A percentile compares a stretch with the other conserved stretches of the same genome.
These are phyloP conservation scores for Coemansia furcata DNA, from an alignment of 192 early-diverging fungal species.

Conservation along the genomic window DNA sequence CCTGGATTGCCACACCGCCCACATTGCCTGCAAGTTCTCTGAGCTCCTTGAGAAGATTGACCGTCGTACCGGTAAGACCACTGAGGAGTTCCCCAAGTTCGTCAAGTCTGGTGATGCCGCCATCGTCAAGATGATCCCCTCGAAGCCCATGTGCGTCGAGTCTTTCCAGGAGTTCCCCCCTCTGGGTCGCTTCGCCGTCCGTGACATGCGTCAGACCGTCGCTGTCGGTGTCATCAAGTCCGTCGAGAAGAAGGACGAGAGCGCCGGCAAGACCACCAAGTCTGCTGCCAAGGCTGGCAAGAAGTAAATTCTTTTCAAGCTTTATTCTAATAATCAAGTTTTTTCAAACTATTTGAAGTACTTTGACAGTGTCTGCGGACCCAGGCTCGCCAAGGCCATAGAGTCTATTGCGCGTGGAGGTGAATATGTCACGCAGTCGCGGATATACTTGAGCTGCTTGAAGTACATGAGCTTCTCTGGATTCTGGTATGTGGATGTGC, in stretches of 20 bases:
- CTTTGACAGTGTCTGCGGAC: constrained; percentile 17
- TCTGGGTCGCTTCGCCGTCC: constrained; percentile 95
- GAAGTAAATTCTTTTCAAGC: constrained; percentile 61
- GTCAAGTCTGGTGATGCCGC: constrained; percentile 94
- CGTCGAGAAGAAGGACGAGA: constrained; percentile 81
- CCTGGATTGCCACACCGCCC: constrained; percentile 94
- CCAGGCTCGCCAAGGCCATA: constrained; percentile 7
- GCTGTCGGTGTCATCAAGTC: constrained; percentile 96
- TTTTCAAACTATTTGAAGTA: constrained; percentile 23
- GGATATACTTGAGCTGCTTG: constrained; percentile 44
- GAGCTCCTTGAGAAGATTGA: constrained; percentile 94
- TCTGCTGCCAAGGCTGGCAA: constrained; percentile 73
- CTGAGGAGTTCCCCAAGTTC: constrained; percentile 92
- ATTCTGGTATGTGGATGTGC: constrained; percentile 62
- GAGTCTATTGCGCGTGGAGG: constrained; percentile 11
- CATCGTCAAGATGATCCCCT: constrained; percentile 92
- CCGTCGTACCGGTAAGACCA: constrained; percentile 90
- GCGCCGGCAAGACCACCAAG: constrained; percentile 72
- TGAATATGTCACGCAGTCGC: constrained; percentile 26
- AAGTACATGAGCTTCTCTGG: constrained; percentile 61
- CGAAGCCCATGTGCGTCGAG: constrained; percentile 97
- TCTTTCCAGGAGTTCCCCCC: constrained; percentile 89
- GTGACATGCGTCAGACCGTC: constrained; percentile 97
- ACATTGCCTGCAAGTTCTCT: constrained; percentile 94
- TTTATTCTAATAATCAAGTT: neutral